A percentile compares a stretch with the other conserved stretches of the same genome.
Evolutionary conservation across 2,329 filamentous ascomycete species (phyloP).

Genomic region (Ophiostoma montium): DNA sequence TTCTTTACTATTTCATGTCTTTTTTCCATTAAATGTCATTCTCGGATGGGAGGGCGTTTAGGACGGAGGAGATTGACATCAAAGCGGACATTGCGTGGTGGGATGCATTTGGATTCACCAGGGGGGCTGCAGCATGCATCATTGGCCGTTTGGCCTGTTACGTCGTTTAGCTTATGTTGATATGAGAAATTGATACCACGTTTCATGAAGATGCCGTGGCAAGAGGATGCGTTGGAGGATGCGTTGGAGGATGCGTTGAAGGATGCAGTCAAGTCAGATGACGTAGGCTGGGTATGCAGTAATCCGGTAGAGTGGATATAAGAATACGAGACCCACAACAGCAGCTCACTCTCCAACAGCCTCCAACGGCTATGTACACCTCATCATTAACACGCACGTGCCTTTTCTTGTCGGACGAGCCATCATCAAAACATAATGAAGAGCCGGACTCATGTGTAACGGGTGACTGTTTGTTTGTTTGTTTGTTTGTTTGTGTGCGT

Average conservation of each 20-base stretch:
- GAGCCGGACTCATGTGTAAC: not conserved
- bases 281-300: not conserved
- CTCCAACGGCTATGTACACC: no score
- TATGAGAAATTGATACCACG: not conserved
- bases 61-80: not conserved
- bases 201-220: not conserved
- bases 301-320: not conserved
- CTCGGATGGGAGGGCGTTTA: constrained; percentile 1
- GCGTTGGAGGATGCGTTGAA: no score
- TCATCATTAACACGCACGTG: not conserved
- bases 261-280: not conserved
- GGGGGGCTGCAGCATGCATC: not conserved
- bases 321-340: not conserved
- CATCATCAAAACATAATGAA: not conserved
- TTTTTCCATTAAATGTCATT: not conserved
- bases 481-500: not conserved
- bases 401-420: not conserved
- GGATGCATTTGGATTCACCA: not conserved
- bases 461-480: not conserved
- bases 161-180: no score
- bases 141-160: no score
- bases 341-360: no score
- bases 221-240: no score
- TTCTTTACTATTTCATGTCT: not conserved
- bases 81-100: not conserved